Conservation (phyloP, 2,329 filamentous ascomycete genomes). For the Nemania sp. region DNA sequence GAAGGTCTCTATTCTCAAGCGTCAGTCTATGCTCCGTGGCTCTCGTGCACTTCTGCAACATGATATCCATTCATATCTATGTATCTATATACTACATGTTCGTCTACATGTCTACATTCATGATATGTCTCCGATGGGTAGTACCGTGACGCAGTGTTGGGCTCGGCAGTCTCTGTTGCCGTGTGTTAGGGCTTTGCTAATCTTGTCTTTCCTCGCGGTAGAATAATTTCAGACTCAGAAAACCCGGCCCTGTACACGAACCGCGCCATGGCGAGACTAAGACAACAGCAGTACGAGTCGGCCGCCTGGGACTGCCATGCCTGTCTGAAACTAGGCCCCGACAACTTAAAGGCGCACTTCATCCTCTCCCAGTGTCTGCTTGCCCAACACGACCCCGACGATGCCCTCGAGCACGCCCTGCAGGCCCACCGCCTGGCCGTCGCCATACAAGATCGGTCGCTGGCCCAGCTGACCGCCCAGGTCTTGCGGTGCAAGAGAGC, state of each 20-base stretch:
- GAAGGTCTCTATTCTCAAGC: conserved; percentile 75
- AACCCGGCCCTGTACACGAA: conserved; percentile 87
- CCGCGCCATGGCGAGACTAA: conserved; percentile 79
- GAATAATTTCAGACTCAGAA: conserved; percentile 74
- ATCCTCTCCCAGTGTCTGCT: conserved; percentile 84
- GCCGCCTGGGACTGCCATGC: conserved; percentile 77
- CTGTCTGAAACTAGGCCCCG: conserved; percentile 68
- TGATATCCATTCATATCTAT: background rate
- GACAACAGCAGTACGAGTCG: conserved; percentile 71
- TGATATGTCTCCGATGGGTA: too few relatives aligned
- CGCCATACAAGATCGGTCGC: conserved; percentile 64
- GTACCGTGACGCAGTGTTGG: too few relatives aligned
- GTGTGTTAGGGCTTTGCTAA: conserved; percentile 3
- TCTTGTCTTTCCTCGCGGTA: conserved; percentile 38
- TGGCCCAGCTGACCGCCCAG: conserved; percentile 70
- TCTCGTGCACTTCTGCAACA: background rate
- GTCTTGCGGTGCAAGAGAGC: conserved; percentile 83
- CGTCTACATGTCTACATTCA: too few relatives aligned
- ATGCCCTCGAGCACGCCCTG: conserved; percentile 70
- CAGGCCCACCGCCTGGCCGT: conserved; percentile 74
- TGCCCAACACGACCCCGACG: conserved; percentile 70
- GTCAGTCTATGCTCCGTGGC: conserved; percentile 53
- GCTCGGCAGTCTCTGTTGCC: too few relatives aligned
- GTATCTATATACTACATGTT: too few relatives aligned
- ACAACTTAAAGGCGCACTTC: conserved; percentile 79